These are phyloP conservation scores for Eucommia ulmoides DNA, from an alignment of 257 asterid genomes.

Conservation along the genomic window DNA sequence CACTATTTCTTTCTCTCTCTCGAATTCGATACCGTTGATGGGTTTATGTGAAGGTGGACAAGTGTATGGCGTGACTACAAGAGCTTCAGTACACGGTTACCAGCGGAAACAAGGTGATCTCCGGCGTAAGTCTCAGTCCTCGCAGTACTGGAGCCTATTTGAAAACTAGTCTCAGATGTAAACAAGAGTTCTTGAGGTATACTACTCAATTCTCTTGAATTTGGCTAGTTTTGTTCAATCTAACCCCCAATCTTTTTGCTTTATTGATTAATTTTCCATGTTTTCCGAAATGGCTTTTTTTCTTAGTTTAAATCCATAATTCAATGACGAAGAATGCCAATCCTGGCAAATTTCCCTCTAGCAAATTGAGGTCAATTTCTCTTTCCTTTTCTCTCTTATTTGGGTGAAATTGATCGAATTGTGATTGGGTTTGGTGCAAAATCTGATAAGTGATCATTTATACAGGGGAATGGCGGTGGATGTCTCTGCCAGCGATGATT, in stretches of 20 bases:
- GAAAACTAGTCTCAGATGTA: not conserved
- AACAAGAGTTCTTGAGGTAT: conserved; percentile 33
- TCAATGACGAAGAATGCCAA: conserved; percentile 43
- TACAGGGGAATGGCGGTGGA: not conserved
- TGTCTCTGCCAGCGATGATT: not conserved
- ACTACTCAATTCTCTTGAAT: not conserved
- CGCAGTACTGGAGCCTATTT: conserved; percentile 2
- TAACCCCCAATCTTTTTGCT: not conserved
- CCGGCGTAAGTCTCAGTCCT: not conserved
- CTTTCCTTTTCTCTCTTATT: not conserved
- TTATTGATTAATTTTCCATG: not conserved
- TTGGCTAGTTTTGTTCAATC: not conserved
- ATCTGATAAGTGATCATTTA: not conserved
- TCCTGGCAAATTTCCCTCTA: conserved; percentile 54
- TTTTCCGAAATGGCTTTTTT: not conserved
- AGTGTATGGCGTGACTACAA: conserved; percentile 80
- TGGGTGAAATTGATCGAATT: not conserved
- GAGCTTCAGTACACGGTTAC: conserved; percentile 77
- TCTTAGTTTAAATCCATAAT: not conserved
- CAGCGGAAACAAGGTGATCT: conserved; percentile 11
- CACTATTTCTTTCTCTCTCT: not conserved
- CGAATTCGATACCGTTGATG: not conserved
- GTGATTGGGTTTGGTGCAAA: too few relatives aligned
- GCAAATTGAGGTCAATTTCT: conserved; percentile 28
- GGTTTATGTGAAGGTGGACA: conserved; percentile 51